Base-by-base conservation (phyloP, 352 stramenopile species). In the Elongisporangium senticosum region DNA sequence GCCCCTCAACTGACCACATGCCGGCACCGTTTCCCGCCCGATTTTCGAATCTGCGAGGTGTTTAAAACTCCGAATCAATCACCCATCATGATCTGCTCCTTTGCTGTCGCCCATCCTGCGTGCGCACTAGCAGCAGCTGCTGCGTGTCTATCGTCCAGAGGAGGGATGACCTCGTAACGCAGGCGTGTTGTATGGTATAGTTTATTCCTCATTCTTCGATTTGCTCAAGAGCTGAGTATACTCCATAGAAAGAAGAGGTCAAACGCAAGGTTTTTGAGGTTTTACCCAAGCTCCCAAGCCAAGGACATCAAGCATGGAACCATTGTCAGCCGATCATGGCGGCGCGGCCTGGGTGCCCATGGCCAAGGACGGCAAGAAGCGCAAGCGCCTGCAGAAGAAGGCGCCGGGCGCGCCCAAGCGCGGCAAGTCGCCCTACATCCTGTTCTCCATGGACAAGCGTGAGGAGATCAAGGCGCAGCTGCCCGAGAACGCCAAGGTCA, bases 401-500 rank as follows among this genome's bases (percentile, higher is more conserved):
- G 88, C 88, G 15, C 88, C 88, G 0, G 88, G 86, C 8, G 88
- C 88, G 17, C 88, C 88, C 33, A 96, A 96, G 74, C 86, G 86
- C 53, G 86, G 85, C 71, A 93, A 95, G 72, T 95, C 86, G 57
- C 85, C 88, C 24, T 96, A 96, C 78, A 96, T 96, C 62, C 71
- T 96, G 20, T 96, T 95, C 68, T 95, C 83, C n/a, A 95, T 96
- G 85, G 88, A 95, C 63, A 95, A 95, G 63, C 85, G 88, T 53
- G 84, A 93, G 37, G 81, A 93, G 66, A 93, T 96, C 69, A 96
- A 96, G 69, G 71, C 85, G 43, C 86, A 74, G 49, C 79, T 96
- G 70, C 73, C 80, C 26, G 79, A 85, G 49, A 86, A 93, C 62
- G 79, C 88, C 59, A 96, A 96, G 63, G 88, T 96, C 62, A 96